Percentiles rank a stretch among this genome's conserved stretches.
Conservation (phyloP, 257 asterid genomes). For the Rhazya stricta region DNA sequence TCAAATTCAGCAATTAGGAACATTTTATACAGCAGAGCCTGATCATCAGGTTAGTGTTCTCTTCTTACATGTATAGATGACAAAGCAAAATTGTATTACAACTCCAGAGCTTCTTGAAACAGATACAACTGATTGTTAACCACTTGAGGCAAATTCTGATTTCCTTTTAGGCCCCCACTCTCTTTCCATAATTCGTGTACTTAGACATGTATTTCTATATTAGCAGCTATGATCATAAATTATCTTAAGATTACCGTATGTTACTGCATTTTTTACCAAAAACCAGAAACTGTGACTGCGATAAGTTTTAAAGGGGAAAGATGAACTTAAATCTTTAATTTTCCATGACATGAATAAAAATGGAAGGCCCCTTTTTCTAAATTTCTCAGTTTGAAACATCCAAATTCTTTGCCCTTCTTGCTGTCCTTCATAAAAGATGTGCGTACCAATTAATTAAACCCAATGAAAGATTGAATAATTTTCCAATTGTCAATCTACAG, state of each 20-base stretch:
- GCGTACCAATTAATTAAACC: too few species aligned
- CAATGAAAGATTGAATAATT: constrained; percentile 7
- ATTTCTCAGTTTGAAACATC: neutral
- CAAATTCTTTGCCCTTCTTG: neutral
- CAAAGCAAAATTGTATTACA: constrained; percentile 5
- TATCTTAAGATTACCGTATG: neutral
- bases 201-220: neutral
- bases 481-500: constrained; percentile 33
- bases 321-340: neutral
- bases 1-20: constrained; percentile 66
- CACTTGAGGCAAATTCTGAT: neutral
- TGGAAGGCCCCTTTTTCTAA: neutral
- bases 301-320: neutral
- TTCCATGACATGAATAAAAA: neutral
- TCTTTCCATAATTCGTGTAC: neutral
- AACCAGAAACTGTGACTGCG: neutral
- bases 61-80: neutral
- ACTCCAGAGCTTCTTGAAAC: neutral
- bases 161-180: neutral
- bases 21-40: constrained; percentile 82
- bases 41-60: constrained; percentile 74
- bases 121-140: neutral
- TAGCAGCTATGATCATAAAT: neutral
- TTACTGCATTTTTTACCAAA: neutral
- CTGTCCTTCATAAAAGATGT: neutral